Evolutionary conservation across 345 rosid genomes (phyloP).

Genomic region (Syzygium aromaticum): DNA sequence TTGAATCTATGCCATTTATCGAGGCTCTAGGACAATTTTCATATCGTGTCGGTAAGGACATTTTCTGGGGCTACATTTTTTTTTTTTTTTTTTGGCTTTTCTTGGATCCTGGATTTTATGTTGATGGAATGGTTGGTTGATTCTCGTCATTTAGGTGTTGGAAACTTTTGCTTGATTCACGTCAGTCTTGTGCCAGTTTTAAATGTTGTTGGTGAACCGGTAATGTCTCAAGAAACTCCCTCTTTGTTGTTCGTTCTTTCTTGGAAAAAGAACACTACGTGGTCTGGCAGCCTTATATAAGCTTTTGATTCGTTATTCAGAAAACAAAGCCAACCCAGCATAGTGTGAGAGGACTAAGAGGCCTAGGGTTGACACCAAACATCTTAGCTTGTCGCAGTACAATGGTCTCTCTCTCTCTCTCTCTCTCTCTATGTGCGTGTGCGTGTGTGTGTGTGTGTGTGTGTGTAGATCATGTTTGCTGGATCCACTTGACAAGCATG

Average conservation of each 20-base stretch:
- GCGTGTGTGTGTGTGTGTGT: rapidly evolving
- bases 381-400: conserved; percentile 94
- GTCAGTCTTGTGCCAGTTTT: conserved; percentile 98
- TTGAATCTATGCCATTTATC: conserved; percentile 95
- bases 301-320: conserved; percentile 16
- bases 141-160: conserved; percentile 48
- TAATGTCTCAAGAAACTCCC: conserved; percentile 4
- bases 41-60: conserved; percentile 70
- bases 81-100: background rate
- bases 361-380: conserved; percentile 80
- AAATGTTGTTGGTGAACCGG: conserved; percentile 98
- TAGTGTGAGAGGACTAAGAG: conserved; percentile 78
- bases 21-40: conserved; percentile 98
- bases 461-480: background rate
- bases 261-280: background rate
- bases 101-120: background rate
- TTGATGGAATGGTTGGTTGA: background rate
- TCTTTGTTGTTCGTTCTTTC: background rate
- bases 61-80: background rate
- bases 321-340: conserved; percentile 99
- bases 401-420: conserved; percentile 29
- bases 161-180: conserved; percentile 91
- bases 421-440: background rate
- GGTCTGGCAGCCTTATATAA: background rate
- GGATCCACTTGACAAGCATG: conserved; percentile 10